A percentile compares a stretch with the other conserved stretches of the same genome.
These are phyloP conservation scores for Pseudocercospora vitis DNA, from an alignment of 2,329 filamentous ascomycete species.

Conservation along the genomic window DNA sequence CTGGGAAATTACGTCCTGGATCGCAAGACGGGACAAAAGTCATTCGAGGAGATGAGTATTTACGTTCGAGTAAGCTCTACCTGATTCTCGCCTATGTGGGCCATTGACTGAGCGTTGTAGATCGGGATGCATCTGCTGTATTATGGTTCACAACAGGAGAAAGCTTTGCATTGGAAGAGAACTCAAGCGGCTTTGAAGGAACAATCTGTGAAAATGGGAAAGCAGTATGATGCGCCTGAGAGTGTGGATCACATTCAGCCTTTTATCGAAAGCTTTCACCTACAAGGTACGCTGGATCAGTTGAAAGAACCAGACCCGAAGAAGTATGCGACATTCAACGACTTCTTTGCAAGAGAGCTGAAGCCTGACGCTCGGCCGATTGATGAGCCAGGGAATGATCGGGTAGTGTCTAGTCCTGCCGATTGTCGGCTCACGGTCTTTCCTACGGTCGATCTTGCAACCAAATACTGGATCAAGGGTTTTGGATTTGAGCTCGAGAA, in stretches of 20 bases:
- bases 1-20: slow-evolving; percentile 49
- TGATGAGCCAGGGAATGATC: slow-evolving; percentile 38
- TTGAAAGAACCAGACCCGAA: slow-evolving; percentile 41
- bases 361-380: slow-evolving; percentile 40
- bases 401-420: slow-evolving; percentile 39
- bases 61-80: slow-evolving; percentile 38
- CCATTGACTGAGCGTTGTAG: slow-evolving; percentile 3
- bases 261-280: slow-evolving; percentile 44
- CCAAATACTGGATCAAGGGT: slow-evolving; percentile 48
- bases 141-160: slow-evolving; percentile 44
- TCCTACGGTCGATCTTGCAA: slow-evolving; percentile 41
- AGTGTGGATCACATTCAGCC: slow-evolving; percentile 42
- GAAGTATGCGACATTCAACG: slow-evolving; percentile 46
- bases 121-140: slow-evolving; percentile 48
- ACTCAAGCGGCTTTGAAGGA: slow-evolving; percentile 38
- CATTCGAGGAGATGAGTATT: slow-evolving; percentile 46
- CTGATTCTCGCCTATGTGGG: not conserved
- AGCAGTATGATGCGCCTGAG: slow-evolving; percentile 42
- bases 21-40: slow-evolving; percentile 42
- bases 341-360: slow-evolving; percentile 46
- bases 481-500: slow-evolving; percentile 41
- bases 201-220: slow-evolving; percentile 45
- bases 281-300: slow-evolving; percentile 38
- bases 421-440: slow-evolving; percentile 44
- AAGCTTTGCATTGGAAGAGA: slow-evolving; percentile 40